A percentile compares a stretch with the other conserved stretches of the same genome.
phyloP scores from a whole-genome alignment of 169 alveolate genomes.

The Plasmodium gonderi region DNA sequence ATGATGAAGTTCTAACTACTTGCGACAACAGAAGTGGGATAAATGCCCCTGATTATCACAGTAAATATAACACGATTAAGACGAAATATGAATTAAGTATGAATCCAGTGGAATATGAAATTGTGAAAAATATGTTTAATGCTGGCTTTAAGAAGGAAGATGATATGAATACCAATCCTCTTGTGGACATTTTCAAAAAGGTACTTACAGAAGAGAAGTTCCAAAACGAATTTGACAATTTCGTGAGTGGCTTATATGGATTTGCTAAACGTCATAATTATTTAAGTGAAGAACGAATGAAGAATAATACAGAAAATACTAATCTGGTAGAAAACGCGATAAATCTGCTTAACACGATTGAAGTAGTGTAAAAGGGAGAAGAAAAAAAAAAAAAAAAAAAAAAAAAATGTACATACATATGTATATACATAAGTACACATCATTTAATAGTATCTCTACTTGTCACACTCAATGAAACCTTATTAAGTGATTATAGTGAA shows the following conservation, averaged over 20 bases:
- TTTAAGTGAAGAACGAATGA: not conserved
- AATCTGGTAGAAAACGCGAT: too few relatives aligned
- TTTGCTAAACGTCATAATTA: slow-evolving; percentile 8
- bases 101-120: not conserved
- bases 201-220: not conserved
- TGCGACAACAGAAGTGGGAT: not conserved
- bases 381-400: too few relatives aligned
- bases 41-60: not conserved
- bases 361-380: too few relatives aligned
- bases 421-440: too few relatives aligned
- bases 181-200: not conserved
- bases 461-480: too few relatives aligned
- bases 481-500: too few relatives aligned
- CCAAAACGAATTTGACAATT: not conserved
- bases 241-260: not conserved
- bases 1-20: not conserved
- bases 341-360: too few relatives aligned
- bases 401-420: too few relatives aligned
- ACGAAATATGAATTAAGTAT: not conserved
- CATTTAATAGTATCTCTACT: too few relatives aligned
- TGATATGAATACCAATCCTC: not conserved
- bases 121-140: not conserved
- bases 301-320: too few relatives aligned
- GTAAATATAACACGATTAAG: slow-evolving; percentile 4
- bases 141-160: not conserved